phyloP scores from a whole-genome alignment of 345 rosid genomes.

The Eucalyptus pauciflora region DNA sequence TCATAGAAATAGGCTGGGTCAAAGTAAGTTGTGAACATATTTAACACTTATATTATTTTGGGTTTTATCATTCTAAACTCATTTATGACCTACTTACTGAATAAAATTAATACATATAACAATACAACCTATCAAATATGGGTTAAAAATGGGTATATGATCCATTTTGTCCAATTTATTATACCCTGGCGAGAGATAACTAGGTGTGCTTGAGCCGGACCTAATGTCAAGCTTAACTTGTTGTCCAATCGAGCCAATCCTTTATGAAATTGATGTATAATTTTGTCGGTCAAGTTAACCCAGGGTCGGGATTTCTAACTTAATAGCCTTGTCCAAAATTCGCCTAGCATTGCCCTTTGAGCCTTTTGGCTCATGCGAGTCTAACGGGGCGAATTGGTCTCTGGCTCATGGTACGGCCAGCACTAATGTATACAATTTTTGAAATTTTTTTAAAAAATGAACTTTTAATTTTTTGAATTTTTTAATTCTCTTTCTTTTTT shows the following conservation, averaged over 20 bases:
- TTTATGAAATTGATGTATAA: background rate
- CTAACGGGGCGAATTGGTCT: background rate
- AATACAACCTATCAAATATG: too few species aligned
- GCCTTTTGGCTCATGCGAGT: background rate
- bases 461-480: rapidly evolving
- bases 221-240: background rate
- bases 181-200: background rate
- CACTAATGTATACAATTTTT: background rate
- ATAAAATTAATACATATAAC: background rate
- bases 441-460: too few species aligned
- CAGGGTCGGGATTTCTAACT: background rate
- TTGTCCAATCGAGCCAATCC: background rate
- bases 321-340: background rate
- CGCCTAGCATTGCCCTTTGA: background rate
- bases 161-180: too few species aligned
- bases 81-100: background rate
- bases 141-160: background rate
- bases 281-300: background rate
- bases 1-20: background rate
- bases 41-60: too few species aligned
- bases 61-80: background rate
- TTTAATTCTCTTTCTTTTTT: too few species aligned
- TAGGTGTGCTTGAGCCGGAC: background rate
- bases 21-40: background rate
- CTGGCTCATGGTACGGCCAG: rapidly evolving